Evolutionary conservation across 2,329 filamentous ascomycete genomes (phyloP), one percentile per base, ranked within the genome.

Genomic region (Lasiodiplodia gonubiensis): DNA sequence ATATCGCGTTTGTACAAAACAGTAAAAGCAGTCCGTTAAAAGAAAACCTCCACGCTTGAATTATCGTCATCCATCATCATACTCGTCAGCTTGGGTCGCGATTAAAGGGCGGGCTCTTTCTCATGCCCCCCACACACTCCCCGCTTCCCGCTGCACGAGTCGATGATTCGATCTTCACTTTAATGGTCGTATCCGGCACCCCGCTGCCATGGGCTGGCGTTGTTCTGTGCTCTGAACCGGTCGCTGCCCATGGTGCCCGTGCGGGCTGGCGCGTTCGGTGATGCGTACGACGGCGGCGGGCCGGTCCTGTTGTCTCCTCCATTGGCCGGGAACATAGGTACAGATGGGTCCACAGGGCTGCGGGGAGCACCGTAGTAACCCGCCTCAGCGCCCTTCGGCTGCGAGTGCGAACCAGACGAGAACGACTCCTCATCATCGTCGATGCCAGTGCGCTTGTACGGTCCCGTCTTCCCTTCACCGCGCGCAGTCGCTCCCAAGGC

Each of bases 401-500:
- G 11, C 27, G 77, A 76, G 25, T 68, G 71, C 42, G 88, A 87
- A 46, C 84, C 85, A 23, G 87, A 88, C 4, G 88, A 89, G 78
- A 89, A 87, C 33, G 88, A 90, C 54, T 89, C 87, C 54, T 88
- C 88, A 68, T 93, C 91, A 68, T 93, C 91, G 68, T 93, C 89
- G 65, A 92, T 86, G 70, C 89, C 88, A 33, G 88, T 82, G 37
- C 82, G 83, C 73, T 86, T 87, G 72, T 86, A 70, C 48, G 68
- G 68, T 57, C 75, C 74, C 69, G 80, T 77, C 76, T 84, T 84
- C 69, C 80, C 77, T 76, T 97, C 93, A 68, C 93, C 93, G 75
- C 94, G 90, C 39, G 94, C 94, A 5, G 93, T 97, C 18, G 92
- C 92, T 71, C 92, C 94, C 67, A 97, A 83, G 10, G 94, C 94